Evolutionary conservation across 2,329 filamentous ascomycete genomes (phyloP), one percentile per base, ranked within the genome.

Genomic region (Westerdykella sp.): DNA sequence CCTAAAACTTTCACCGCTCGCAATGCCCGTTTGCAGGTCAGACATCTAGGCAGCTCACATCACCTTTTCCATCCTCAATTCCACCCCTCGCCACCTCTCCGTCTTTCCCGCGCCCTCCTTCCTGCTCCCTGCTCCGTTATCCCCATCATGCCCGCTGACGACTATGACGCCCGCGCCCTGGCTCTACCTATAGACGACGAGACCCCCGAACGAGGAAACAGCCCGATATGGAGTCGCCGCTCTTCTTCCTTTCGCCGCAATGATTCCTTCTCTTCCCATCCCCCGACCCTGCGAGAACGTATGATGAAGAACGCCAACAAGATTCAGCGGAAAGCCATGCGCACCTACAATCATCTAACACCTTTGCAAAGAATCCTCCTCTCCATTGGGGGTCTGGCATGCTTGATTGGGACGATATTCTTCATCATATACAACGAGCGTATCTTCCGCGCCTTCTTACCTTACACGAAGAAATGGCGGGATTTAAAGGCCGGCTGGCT

Each of bases 401-500:
- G 73, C n/a, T 66, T 76, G 43, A 71, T 79, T 7, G 59, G 87
- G 11, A 70, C 74, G 22, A 70, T 95, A 41, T 69, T 89, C 4
- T 83, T 87, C 63, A 71, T 95, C 43, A 66, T 91, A 48, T 93
- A 87, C 73, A 87, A 83, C 50, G 83, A 91, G 65, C 71, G 76
- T 51, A 84, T 97, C 62, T 94, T 96, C 71, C 74, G 78, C 28
- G 81, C 77, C 67, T 73, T 97, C 42, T 78, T 76, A 11, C 87
- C 89, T 6, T 68, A 82, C 11, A 87, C 90, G 16, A 75, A 82
- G 63, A 77, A 78, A 51, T 96, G 89, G 89, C 80, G 87, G 58
- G 76, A 80, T 23, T 71, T 89, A 5, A 77, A 73, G 1, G 81
- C 77, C 41, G 91, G 88, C 35, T 86, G 81, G 73, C 67, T 82